These are phyloP conservation scores for Eremomyces bilateralis DNA, from an alignment of 495 filamentous ascomycete species.

Conservation along the genomic window DNA sequence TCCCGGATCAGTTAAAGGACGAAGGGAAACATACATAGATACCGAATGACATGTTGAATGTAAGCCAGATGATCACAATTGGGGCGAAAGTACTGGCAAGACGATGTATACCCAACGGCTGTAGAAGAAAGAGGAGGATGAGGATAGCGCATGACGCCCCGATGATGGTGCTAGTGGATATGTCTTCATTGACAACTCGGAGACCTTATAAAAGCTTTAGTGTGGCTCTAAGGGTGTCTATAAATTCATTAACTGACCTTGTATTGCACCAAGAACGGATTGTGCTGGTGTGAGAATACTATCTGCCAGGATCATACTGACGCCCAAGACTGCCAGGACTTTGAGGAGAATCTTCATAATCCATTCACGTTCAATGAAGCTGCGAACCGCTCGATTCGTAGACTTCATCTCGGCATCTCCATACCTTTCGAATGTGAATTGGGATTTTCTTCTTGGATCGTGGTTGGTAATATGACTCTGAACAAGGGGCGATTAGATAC, in stretches of 20 bases:
- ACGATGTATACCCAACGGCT: conserved; percentile 42
- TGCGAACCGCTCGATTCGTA: conserved; percentile 29
- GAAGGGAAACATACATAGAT: conserved; percentile 24
- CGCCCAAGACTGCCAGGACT: conserved; percentile 45
- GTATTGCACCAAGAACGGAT: conserved; percentile 48
- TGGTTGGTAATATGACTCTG: conserved; percentile 13
- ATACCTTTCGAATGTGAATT: conserved; percentile 34
- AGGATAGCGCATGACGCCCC: conserved; percentile 44
- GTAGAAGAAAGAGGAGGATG: conserved; percentile 37
- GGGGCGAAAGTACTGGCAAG: conserved; percentile 39
- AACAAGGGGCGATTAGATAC: conserved; percentile 1
- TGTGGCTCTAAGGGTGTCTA: too few relatives aligned
- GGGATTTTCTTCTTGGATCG: conserved; percentile 10
- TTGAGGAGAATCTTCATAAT: conserved; percentile 33
- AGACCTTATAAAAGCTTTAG: too few relatives aligned
- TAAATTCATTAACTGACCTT: too few relatives aligned
- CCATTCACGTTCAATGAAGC: conserved; percentile 32
- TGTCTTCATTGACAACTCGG: conserved; percentile 23
- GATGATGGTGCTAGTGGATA: conserved; percentile 31
- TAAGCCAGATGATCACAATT: conserved; percentile 45
- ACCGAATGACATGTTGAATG: conserved; percentile 38
- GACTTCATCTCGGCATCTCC: conserved; percentile 29
- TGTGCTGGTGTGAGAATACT: conserved; percentile 50
- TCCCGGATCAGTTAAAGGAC: neutral
- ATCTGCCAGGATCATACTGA: conserved; percentile 48